phyloP scores from a whole-genome alignment of 2,329 filamentous ascomycete genomes.

The Scytalidium lignicola region DNA sequence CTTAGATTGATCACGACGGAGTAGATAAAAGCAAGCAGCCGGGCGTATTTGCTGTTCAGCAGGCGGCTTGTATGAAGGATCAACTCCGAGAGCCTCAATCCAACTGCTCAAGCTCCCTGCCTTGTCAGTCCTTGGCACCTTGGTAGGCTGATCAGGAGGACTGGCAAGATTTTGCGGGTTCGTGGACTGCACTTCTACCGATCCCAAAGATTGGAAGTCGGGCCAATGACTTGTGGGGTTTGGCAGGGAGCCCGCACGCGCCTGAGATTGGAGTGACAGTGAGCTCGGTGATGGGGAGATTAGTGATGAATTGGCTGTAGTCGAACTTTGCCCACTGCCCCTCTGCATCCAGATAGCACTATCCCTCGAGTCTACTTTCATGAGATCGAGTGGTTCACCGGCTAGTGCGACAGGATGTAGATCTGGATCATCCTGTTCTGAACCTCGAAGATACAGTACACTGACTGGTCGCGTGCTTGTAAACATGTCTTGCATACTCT shows the following conservation, averaged over 20 bases:
- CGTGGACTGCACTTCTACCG: constrained; percentile 39
- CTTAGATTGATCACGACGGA: constrained; percentile 46
- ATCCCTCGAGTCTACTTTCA: constrained; percentile 37
- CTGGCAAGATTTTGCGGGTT: constrained; percentile 37
- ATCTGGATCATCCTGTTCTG: constrained; percentile 75
- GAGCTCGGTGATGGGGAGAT: constrained; percentile 65
- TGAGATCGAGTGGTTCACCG: constrained; percentile 60
- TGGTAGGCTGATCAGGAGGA: constrained; percentile 48
- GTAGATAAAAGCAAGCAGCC: constrained; percentile 85
- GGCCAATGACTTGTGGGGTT: constrained; percentile 47
- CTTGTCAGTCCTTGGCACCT: constrained; percentile 51
- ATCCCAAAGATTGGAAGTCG: constrained; percentile 48
- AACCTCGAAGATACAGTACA: constrained; percentile 70
- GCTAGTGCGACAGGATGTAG: constrained; percentile 68
- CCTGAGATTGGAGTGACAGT: constrained; percentile 55
- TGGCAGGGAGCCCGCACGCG: constrained; percentile 32
- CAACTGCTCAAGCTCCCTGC: constrained; percentile 68
- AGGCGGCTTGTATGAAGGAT: constrained; percentile 76
- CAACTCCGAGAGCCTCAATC: constrained; percentile 91
- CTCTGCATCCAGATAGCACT: constrained; percentile 33
- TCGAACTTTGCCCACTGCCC: constrained; percentile 51
- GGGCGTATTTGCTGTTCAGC: constrained; percentile 63
- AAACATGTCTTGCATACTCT: constrained; percentile 81
- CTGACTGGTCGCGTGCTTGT: constrained; percentile 76
- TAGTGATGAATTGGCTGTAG: constrained; percentile 53